phyloP scores from a whole-genome alignment of 345 rosid genomes.

The Hibiscus trionum region DNA sequence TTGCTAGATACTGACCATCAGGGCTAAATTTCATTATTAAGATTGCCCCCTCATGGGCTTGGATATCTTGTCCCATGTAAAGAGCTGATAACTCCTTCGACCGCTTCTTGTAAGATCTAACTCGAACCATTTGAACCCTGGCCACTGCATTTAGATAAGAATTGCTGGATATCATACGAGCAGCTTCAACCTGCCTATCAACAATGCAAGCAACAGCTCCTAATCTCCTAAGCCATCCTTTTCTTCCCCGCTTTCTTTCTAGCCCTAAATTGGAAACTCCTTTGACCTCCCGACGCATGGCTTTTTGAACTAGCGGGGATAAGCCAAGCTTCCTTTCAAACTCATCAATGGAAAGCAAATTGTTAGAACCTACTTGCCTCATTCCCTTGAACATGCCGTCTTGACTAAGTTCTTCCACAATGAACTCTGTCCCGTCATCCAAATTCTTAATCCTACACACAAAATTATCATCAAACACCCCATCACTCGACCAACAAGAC shows the following conservation, averaged over 20 bases:
- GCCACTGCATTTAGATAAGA: neutral
- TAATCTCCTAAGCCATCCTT: neutral
- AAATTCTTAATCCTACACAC: neutral
- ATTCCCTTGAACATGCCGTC: neutral
- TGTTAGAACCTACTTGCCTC: neutral
- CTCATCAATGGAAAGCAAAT: neutral
- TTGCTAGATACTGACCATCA: slow-evolving; percentile 32
- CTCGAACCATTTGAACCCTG: neutral
- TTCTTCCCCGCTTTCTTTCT: neutral
- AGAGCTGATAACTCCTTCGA: neutral
- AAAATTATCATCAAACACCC: neutral
- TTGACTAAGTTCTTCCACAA: neutral
- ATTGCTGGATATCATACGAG: neutral
- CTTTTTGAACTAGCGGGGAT: neutral
- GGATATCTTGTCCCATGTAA: neutral
- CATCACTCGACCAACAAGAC: neutral
- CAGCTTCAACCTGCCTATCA: neutral
- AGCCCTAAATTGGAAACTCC: neutral
- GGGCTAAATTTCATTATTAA: neutral
- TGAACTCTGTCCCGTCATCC: neutral
- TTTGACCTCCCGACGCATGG: neutral
- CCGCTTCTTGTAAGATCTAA: neutral
- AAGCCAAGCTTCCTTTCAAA: neutral
- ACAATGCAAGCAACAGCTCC: neutral
- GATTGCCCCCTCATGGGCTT: neutral